Evolutionary conservation across 2,329 filamentous ascomycete genomes (phyloP).

Genomic region (Diaporthe batatas): DNA sequence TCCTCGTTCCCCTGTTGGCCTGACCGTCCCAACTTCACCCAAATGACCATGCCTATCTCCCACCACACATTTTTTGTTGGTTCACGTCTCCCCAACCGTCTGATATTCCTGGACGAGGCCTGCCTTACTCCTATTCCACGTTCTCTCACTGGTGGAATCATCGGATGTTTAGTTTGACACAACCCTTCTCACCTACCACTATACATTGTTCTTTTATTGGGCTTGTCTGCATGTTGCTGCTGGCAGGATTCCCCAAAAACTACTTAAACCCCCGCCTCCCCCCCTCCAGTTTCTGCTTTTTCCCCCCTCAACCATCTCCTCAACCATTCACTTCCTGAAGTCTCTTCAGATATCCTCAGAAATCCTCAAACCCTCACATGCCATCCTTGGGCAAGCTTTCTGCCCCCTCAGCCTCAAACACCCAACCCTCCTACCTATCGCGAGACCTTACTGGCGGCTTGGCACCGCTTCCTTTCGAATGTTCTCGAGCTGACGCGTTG

Average conservation of each 20-base stretch:
- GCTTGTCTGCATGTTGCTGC: neutral
- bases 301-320: neutral
- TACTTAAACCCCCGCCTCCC: slow-evolving; percentile 5
- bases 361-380: neutral
- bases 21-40: neutral
- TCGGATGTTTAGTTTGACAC: neutral
- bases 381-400: neutral
- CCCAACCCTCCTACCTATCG: neutral
- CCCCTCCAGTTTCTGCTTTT: neutral
- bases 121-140: neutral
- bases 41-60: neutral
- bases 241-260: neutral
- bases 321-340: neutral
- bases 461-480: neutral
- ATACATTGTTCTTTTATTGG: neutral
- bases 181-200: neutral
- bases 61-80: neutral
- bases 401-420: neutral
- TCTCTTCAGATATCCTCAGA: neutral
- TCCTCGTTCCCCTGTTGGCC: neutral
- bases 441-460: neutral
- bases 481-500: slow-evolving; percentile 9
- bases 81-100: neutral
- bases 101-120: neutral
- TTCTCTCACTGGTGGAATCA: neutral